These are phyloP conservation scores for Graphium sp. DNA, from an alignment of 2,329 filamentous ascomycete species.

Conservation along the genomic window DNA sequence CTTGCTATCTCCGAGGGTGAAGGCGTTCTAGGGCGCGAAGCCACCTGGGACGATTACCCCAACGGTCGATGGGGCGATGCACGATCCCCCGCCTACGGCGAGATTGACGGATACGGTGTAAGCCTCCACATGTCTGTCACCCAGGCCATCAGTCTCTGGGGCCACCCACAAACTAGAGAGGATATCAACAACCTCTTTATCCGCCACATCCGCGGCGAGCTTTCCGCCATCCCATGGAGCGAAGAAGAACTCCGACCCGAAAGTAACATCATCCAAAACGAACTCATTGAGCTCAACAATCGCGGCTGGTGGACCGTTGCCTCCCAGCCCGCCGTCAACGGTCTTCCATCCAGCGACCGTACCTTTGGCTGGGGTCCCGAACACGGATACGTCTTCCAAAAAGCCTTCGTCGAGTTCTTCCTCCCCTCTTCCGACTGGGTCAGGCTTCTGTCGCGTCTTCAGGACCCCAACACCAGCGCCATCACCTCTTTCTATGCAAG, in stretches of 20 bases:
- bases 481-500: constrained; percentile 77
- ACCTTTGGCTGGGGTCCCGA: constrained; percentile 88
- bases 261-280: constrained; percentile 61
- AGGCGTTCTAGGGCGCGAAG: constrained; percentile 75
- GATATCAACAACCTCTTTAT: constrained; percentile 74
- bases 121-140: constrained; percentile 79
- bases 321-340: constrained; percentile 87
- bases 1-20: constrained; percentile 90
- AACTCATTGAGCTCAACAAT: constrained; percentile 60
- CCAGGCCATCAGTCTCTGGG: constrained; percentile 75
- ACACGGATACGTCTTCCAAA: constrained; percentile 93
- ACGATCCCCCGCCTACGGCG: constrained; percentile 81
- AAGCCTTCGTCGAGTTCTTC: constrained; percentile 96
- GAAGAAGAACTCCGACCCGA: constrained; percentile 78
- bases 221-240: constrained; percentile 80
- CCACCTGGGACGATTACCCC: constrained; percentile 97
- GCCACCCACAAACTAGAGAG: constrained; percentile 46
- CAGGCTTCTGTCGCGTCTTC: constrained; percentile 45
- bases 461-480: constrained; percentile 38
- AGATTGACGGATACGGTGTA: constrained; percentile 97
- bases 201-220: constrained; percentile 61
- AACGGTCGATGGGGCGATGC: constrained; percentile 94
- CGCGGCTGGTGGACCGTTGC: constrained; percentile 94
- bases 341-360: constrained; percentile 55
- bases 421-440: constrained; percentile 58